phyloP scores from a whole-genome alignment of 306 rosid genomes.

The Dryas drummondii region DNA sequence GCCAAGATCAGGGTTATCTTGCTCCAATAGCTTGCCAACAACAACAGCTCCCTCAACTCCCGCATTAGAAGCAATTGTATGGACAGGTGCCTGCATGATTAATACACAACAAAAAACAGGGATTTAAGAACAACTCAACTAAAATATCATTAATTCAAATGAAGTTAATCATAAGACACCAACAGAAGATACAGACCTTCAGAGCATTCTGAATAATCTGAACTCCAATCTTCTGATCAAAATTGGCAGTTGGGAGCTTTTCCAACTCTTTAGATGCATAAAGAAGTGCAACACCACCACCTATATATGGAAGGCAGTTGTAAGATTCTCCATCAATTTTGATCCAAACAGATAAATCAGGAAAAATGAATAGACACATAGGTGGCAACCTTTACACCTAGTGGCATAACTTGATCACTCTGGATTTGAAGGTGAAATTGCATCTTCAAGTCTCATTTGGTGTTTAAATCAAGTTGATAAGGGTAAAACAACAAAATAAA shows the following conservation, averaged over 20 bases:
- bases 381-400: not conserved
- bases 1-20: constrained; percentile 74
- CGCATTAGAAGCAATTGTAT: constrained; percentile 91
- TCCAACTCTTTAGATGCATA: constrained; percentile 89
- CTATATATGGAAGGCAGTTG: constrained; percentile 27
- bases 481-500: not conserved
- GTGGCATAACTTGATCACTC: not conserved
- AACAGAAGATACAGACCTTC: constrained; percentile 44
- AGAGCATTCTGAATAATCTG: constrained; percentile 94
- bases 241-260: constrained; percentile 78
- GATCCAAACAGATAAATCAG: not conserved
- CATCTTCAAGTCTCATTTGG: not conserved
- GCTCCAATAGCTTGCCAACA: constrained; percentile 93
- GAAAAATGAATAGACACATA: not conserved
- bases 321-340: constrained; percentile 7
- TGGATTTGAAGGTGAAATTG: too few relatives aligned
- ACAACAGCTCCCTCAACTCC: constrained; percentile 99
- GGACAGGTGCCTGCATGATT: constrained; percentile 76
- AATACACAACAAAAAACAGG: not conserved
- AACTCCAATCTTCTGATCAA: constrained; percentile 92
- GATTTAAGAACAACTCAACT: not conserved
- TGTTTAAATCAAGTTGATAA: not conserved
- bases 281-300: constrained; percentile 97
- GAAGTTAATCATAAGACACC: not conserved
- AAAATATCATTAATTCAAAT: not conserved